phyloP scores from a whole-genome alignment of 306 rosid species.

The Begonia masoniana region DNA sequence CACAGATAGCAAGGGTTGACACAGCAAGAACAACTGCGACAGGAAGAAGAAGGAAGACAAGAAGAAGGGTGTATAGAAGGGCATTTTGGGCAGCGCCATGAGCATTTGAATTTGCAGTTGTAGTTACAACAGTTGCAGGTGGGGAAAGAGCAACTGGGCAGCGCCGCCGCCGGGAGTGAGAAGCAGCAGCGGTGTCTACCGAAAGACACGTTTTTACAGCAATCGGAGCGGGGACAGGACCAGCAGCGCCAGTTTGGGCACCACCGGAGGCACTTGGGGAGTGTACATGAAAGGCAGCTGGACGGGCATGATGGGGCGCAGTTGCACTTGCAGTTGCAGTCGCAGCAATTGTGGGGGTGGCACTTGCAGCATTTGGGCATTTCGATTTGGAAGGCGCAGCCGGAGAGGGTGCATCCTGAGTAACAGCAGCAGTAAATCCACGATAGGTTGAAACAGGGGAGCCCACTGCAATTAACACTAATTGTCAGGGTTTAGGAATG shows the following conservation, averaged over 20 bases:
- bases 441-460: constrained; percentile 9
- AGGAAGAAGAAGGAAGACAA: background rate
- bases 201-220: constrained; percentile 5
- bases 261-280: constrained; percentile 35
- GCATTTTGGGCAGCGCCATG: constrained; percentile 15
- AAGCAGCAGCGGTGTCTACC: constrained; percentile 41
- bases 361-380: constrained; percentile 17
- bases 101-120: constrained; percentile 28
- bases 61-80: constrained; percentile 3
- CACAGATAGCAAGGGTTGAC: too few species aligned
- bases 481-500: background rate
- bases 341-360: background rate
- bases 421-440: constrained; percentile 16
- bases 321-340: too few species aligned
- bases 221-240: constrained; percentile 9
- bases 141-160: background rate
- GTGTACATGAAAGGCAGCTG: constrained; percentile 7
- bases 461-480: constrained; percentile 8
- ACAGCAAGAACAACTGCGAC: too few species aligned
- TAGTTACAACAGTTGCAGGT: constrained; percentile 4
- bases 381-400: constrained; percentile 12
- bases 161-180: constrained; percentile 26
- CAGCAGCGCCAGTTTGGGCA: constrained; percentile 48
- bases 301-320: too few species aligned
- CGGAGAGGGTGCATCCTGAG: background rate